Evolutionary conservation across 345 rosid species (phyloP), one percentile per base, ranked within the genome.

Genomic region (Triadica sebifera): DNA sequence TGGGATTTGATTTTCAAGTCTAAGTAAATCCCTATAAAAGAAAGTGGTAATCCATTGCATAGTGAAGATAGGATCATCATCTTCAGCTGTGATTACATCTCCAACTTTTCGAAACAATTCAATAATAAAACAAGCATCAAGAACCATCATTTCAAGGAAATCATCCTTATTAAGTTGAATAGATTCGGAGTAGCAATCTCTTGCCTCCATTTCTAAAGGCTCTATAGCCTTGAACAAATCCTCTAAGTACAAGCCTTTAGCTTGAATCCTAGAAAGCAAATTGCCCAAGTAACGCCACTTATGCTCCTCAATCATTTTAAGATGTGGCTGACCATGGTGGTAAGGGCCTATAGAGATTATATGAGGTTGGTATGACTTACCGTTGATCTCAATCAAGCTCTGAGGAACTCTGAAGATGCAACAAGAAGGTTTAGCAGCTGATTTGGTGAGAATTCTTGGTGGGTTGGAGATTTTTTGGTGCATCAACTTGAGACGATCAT

Each of bases 41-140:
- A 89, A 88, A 2, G 98, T 84, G 16, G 86, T 75, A 53, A 93
- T 87, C 94, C 97, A 89, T n/a, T 82, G 74, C 92, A 89, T 89
- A 71, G 87, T 75, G 61, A 89, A 68, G 8, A 93, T 75, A 6
- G 98, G 98, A 72, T 93, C 98, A n/a, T 87, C 79, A 0, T 41
- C 70, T 49, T 89, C 91, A 52, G 71, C 78, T 38, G 58, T 41
- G 39, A 88, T 84, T 6, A 88, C 55, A 6, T 52, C 56, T 8
- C 65, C 81, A 8, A 86, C 87, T 87, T 84, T 91, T 1, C 93
- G 82, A 71, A 92, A 87, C 77, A 87, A 68, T 73, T 91, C 96
- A 5, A 91, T 53, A 4, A 91, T 53, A 68, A 90, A 92, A 71
- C 87, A 78, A 7, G 89, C 93, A 70, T 92, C 97, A 4, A 92